phyloP scores from a whole-genome alignment of 1,284 basidiomycete genomes.

The Microbotryum lychnidis-dioicae region DNA sequence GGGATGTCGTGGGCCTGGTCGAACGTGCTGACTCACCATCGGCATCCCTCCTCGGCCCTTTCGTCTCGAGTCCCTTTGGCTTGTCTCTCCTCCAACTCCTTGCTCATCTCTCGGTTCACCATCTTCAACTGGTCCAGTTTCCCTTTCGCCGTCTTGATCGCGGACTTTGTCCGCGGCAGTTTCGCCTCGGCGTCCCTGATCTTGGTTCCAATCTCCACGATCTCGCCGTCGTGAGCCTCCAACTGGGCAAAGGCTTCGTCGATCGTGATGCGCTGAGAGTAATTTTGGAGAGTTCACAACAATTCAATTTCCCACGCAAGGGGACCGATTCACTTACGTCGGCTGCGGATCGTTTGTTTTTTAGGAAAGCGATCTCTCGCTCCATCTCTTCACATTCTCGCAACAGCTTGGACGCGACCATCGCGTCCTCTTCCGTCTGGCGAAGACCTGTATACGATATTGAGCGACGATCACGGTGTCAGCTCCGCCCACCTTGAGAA shows the following conservation, averaged over 20 bases:
- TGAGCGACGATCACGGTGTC: neutral
- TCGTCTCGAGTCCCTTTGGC: conserved; percentile 31
- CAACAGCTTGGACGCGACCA: conserved; percentile 9
- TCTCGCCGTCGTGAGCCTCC: conserved; percentile 26
- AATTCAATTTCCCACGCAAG: no score
- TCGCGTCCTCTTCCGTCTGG: conserved; percentile 4
- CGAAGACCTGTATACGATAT: neutral
- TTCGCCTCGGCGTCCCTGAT: conserved; percentile 13
- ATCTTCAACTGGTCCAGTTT: conserved; percentile 23
- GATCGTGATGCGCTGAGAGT: conserved; percentile 29
- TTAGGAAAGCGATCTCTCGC: conserved; percentile 30
- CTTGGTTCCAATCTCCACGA: conserved; percentile 10
- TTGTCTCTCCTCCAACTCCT: conserved; percentile 29
- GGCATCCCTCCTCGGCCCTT: conserved; percentile 30
- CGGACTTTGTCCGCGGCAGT: conserved; percentile 10
- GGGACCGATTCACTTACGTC: conserved; percentile 8
- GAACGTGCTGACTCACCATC: conserved; percentile 22
- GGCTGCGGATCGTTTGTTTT: conserved; percentile 25
- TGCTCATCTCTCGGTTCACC: conserved; percentile 17
- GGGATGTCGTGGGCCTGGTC: no score
- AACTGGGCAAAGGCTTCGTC: conserved; percentile 21
- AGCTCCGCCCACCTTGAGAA: neutral
- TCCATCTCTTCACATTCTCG: conserved; percentile 30
- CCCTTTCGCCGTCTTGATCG: conserved; percentile 30
- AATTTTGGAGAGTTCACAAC: neutral